These are phyloP conservation scores for Earliella scabrosa DNA, from an alignment of 1,284 basidiomycete species.

Conservation along the genomic window DNA sequence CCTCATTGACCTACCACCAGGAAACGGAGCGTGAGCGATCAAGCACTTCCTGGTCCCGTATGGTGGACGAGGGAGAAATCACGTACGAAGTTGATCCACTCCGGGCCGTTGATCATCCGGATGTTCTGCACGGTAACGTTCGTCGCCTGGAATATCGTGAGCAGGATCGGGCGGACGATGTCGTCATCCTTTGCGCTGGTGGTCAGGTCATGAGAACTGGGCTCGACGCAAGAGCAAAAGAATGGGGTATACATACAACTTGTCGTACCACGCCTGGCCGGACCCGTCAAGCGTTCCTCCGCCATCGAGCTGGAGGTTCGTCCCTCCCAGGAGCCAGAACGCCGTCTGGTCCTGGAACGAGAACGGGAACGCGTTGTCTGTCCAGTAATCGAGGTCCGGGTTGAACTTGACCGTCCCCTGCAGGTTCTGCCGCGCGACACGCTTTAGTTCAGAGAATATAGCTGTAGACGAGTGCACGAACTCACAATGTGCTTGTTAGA, in stretches of 20 bases:
- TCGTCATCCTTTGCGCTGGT: constrained; percentile 38
- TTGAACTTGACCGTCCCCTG: constrained; percentile 56
- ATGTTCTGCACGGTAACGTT: constrained; percentile 58
- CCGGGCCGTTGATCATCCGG: constrained; percentile 43
- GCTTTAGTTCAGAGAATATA: background rate
- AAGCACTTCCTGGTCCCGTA: too few species aligned
- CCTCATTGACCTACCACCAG: constrained; percentile 32
- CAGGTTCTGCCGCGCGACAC: constrained; percentile 40
- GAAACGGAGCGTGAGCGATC: background rate
- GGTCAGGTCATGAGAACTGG: background rate
- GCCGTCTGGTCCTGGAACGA: constrained; percentile 62
- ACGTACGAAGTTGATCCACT: constrained; percentile 60
- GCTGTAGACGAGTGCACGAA: background rate
- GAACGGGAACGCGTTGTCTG: constrained; percentile 57
- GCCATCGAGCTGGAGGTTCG: constrained; percentile 58
- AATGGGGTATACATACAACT: constrained; percentile 47
- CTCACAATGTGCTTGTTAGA: constrained; percentile 55
- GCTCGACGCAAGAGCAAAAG: background rate
- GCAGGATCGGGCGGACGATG: constrained; percentile 63
- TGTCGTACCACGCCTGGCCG: constrained; percentile 63
- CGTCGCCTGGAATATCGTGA: constrained; percentile 61
- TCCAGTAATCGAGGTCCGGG: constrained; percentile 58
- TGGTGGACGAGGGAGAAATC: background rate
- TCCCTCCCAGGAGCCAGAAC: constrained; percentile 66
- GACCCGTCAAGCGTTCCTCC: constrained; percentile 65